Base-by-base conservation (phyloP, 176 grass and related monocot species). In the Thalia dealbata region DNA sequence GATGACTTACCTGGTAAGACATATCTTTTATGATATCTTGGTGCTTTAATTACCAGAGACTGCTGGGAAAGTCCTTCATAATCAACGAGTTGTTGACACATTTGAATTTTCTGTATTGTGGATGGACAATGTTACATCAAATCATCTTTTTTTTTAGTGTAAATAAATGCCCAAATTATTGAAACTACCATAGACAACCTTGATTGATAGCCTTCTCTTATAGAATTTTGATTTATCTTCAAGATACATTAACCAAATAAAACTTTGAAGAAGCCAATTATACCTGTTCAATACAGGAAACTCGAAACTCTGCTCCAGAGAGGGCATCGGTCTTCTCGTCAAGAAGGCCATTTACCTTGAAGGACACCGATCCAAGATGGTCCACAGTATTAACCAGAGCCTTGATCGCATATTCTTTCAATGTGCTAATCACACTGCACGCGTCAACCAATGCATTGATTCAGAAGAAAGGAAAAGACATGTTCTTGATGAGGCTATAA, bases 11-110 rank as follows among this genome's bases (percentile, higher is more conserved):
- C 85, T 77, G 78, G 85, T 64, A 99, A 84, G 62, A 85, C 82
- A 71, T 99, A 99, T 75, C 81, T 82, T 86, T 86, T 99, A 68
- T 99, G 84, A 68, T 91, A 99, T 41, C 86, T 92, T 1, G 95
- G 95, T 51, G 79, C 79, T 61, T 87, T 88, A 73, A 99, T 92
- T 67, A 91, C 44, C 28, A 90, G 83, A 8, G 95, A 84, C 69
- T 99, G 95, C 74, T 99, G 90, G 29, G 79, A 63, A 62, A 99
- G 74, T n/a, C 95, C 95, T 91, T 99, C 87, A 32, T 63, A 66
- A 72, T 91, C 86, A 66, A 88, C 79, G 60, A 80, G 78, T 24
- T 76, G 74, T 82, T 93, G 87, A 61, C 82, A 84, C 30, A 32
- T 65, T 71, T 81, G 77, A 77, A 91, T 75, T 77, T 85, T 91